Conservation (phyloP, 1,284 basidiomycete species). For the Ceratobasidium sp. region DNA sequence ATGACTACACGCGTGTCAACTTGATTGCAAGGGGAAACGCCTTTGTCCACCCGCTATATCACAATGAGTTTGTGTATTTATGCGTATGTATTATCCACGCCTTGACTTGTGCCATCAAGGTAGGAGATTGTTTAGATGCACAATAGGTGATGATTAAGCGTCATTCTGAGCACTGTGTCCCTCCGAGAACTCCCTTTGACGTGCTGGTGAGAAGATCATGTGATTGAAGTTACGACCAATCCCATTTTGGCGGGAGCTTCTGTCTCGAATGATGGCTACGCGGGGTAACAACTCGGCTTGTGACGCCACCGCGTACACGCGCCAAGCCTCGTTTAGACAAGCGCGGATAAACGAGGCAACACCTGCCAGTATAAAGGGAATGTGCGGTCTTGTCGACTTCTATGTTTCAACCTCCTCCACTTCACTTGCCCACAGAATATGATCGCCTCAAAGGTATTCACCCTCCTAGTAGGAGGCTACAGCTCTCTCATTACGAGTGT, state of each 20-base stretch:
- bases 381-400: not conserved
- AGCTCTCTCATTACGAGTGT: conserved; percentile 66
- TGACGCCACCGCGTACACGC: not conserved
- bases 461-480: conserved; percentile 72
- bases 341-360: not conserved
- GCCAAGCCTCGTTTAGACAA: not conserved
- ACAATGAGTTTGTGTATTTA: no score
- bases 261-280: not conserved
- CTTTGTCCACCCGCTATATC: no score
- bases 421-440: conserved; percentile 2
- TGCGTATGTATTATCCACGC: no score
- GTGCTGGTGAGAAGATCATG: no score
- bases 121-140: no score
- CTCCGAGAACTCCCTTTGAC: no score
- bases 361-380: not conserved
- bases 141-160: no score
- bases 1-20: no score
- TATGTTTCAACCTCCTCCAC: not conserved
- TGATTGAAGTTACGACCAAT: no score
- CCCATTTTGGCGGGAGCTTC: not conserved
- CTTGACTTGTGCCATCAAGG: no score
- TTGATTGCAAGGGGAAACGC: no score
- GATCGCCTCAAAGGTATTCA: conserved; percentile 45
- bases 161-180: no score
- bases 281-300: not conserved